Evolutionary conservation across 257 asterid species (phyloP).

Genomic region (Haberlea rhodopensis): DNA sequence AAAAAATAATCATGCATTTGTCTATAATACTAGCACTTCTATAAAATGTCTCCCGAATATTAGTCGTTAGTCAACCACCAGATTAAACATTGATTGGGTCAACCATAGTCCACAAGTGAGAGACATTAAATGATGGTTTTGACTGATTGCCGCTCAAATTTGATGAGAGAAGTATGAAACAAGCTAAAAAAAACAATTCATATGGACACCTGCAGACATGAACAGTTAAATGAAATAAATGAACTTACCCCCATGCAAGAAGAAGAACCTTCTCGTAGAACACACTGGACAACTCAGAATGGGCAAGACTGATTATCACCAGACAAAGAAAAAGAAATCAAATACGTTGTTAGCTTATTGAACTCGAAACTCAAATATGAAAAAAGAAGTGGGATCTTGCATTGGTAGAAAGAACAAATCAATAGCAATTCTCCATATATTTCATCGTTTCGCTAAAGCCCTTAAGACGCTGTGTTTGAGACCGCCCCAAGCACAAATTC

Average conservation of each 20-base stretch:
- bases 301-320: slow-evolving; percentile 75
- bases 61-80: neutral
- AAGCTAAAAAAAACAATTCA: slow-evolving; percentile 9
- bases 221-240: slow-evolving; percentile 15
- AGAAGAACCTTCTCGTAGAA: slow-evolving; percentile 95
- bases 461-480: no score
- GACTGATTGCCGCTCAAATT: neutral
- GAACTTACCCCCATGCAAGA: slow-evolving; percentile 92
- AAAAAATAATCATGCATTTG: neutral
- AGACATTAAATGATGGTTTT: neutral
- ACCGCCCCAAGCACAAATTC: no score
- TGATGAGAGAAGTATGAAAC: neutral
- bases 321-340: slow-evolving; percentile 3
- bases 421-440: slow-evolving; percentile 15
- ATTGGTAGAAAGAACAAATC: neutral
- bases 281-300: slow-evolving; percentile 84
- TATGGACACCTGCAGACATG: slow-evolving; percentile 16
- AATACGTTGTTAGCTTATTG: slow-evolving; percentile 10
- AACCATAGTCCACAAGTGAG: neutral
- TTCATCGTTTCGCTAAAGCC: neutral
- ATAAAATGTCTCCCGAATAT: neutral
- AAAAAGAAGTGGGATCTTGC: neutral
- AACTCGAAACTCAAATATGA: neutral
- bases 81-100: neutral
- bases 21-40: neutral